Conservation (phyloP, 495 filamentous ascomycete genomes). For the Talaromyces borbonicus region DNA sequence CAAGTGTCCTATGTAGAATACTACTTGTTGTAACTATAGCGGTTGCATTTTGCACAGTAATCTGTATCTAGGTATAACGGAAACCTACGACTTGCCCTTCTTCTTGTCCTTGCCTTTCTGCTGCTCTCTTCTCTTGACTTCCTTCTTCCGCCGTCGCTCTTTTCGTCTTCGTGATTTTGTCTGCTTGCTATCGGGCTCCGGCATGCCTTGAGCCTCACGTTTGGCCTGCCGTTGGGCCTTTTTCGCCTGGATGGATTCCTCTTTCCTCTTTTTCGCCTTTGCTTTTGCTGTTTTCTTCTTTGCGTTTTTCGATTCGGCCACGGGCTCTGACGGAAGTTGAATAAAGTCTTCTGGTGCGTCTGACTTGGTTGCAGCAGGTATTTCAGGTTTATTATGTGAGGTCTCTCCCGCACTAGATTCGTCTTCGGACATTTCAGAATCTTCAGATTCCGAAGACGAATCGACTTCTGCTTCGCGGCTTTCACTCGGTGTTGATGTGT, state of each 20-base stretch:
- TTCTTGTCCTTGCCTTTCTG: slow-evolving; percentile 10
- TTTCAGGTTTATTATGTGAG: slow-evolving; percentile 6
- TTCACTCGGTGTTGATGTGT: slow-evolving; percentile 14
- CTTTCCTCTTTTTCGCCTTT: slow-evolving; percentile 18
- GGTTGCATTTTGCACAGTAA: no score
- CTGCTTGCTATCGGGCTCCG: slow-evolving; percentile 9
- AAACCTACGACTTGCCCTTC: background rate
- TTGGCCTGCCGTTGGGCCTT: slow-evolving; percentile 5
- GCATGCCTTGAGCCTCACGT: background rate
- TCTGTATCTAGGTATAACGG: no score
- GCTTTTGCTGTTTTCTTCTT: slow-evolving; percentile 16
- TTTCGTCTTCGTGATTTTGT: slow-evolving; percentile 19
- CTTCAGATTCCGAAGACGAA: slow-evolving; percentile 17
- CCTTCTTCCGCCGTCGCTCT: slow-evolving; percentile 31
- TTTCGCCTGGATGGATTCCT: slow-evolving; percentile 1
- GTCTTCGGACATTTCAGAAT: slow-evolving; percentile 17
- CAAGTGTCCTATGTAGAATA: no score
- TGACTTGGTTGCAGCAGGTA: background rate
- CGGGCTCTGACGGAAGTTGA: slow-evolving; percentile 8
- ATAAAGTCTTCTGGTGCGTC: slow-evolving; percentile 1
- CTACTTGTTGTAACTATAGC: no score
- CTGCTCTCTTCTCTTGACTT: slow-evolving; percentile 18
- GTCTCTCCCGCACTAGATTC: slow-evolving; percentile 13
- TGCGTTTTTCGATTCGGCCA: slow-evolving; percentile 14
- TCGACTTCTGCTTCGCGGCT: slow-evolving; percentile 19